A percentile compares a stretch with the other conserved stretches of the same genome.
phyloP scores from a whole-genome alignment of 2,329 filamentous ascomycete species.

The Diplodia mutila region DNA sequence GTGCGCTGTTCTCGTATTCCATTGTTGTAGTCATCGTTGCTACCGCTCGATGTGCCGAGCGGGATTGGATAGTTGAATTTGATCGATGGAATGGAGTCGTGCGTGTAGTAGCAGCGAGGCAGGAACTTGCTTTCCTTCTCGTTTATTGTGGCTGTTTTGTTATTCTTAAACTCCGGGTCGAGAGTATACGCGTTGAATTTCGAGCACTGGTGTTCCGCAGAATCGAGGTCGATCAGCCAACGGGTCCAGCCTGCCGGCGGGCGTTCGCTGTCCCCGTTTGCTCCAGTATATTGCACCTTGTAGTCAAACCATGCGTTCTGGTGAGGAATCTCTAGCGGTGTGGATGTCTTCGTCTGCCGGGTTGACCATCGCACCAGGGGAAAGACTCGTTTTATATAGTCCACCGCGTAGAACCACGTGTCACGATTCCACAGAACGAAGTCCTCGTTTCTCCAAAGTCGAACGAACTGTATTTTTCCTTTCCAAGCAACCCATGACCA shows the following conservation, averaged over 20 bases:
- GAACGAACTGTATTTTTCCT: background rate
- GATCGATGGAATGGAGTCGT: background rate
- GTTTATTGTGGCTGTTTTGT: background rate
- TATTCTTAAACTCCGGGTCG: background rate
- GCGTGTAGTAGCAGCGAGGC: background rate
- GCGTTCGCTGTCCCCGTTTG: too few species aligned
- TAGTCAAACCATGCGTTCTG: background rate
- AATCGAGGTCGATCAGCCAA: background rate
- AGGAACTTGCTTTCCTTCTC: background rate
- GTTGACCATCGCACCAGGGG: background rate
- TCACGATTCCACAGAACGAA: background rate
- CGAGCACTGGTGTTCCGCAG: background rate
- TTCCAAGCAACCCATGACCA: constrained; percentile 2
- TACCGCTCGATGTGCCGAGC: background rate
- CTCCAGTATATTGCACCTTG: background rate
- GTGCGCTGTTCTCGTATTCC: too few species aligned
- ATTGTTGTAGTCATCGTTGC: too few species aligned
- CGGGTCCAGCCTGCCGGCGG: background rate
- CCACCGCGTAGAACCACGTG: background rate
- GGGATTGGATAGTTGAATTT: background rate
- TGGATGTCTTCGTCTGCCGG: background rate
- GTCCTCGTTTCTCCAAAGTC: background rate
- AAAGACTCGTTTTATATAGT: background rate
- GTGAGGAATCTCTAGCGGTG: background rate
- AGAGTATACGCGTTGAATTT: background rate